These are phyloP conservation scores for Kwoniella shivajii DNA, from an alignment of 1,284 basidiomycete genomes.

Conservation along the genomic window DNA sequence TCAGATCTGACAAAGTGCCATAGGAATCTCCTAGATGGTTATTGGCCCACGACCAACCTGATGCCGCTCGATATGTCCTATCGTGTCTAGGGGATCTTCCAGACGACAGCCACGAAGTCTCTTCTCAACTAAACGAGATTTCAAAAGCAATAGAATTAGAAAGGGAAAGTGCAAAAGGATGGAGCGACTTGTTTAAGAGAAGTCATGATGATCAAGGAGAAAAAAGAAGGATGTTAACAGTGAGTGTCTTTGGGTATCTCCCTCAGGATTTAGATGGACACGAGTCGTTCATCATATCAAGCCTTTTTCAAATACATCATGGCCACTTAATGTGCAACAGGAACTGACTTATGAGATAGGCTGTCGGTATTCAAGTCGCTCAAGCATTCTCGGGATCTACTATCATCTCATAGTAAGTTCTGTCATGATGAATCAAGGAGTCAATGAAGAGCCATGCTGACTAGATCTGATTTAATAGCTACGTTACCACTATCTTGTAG, in stretches of 20 bases:
- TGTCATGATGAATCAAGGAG: too few species aligned
- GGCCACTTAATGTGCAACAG: too few species aligned
- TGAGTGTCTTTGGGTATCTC: conserved; percentile 8
- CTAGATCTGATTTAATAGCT: conserved; percentile 11
- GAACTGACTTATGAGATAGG: too few species aligned
- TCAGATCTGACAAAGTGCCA: neutral
- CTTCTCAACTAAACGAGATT: conserved; percentile 20
- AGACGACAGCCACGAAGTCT: conserved; percentile 9
- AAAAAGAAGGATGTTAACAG: conserved; percentile 26
- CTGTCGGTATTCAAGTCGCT: too few species aligned
- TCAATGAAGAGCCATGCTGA: neutral
- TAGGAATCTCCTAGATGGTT: conserved; percentile 26
- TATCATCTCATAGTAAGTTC: conserved; percentile 16
- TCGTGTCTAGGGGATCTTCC: conserved; percentile 12
- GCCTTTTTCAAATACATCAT: too few species aligned
- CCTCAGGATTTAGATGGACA: too few species aligned
- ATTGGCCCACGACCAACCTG: conserved; percentile 10
- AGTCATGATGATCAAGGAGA: conserved; percentile 16
- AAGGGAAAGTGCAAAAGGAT: conserved; percentile 15
- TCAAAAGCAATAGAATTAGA: conserved; percentile 23
- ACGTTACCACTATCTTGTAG: conserved; percentile 26
- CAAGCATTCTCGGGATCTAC: conserved; percentile 22
- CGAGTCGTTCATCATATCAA: too few species aligned
- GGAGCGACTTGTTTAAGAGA: conserved; percentile 20
- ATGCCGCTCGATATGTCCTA: conserved; percentile 17